A percentile compares a stretch with the other conserved stretches of the same genome.
phyloP scores from a whole-genome alignment of 2,329 filamentous ascomycete species.

The Aspergillus transmontanensis region DNA sequence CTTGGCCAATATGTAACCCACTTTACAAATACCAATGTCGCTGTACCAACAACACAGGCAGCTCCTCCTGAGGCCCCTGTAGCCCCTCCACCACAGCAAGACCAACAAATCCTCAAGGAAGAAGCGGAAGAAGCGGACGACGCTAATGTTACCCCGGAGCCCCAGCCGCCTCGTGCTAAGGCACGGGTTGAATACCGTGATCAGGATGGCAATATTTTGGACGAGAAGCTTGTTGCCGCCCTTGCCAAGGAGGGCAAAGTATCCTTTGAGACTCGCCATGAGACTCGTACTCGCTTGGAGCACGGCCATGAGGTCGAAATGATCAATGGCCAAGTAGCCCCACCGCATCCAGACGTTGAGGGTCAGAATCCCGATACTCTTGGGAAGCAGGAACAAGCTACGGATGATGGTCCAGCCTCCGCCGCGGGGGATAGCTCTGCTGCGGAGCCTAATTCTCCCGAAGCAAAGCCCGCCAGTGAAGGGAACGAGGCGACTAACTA shows the following conservation, averaged over 20 bases:
- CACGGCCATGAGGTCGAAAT: conserved; percentile 73
- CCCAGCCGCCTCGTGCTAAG: conserved; percentile 56
- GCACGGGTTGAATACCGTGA: conserved; percentile 93
- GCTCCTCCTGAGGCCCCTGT: conserved; percentile 16
- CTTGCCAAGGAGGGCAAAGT: conserved; percentile 79
- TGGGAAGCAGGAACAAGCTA: conserved; percentile 40
- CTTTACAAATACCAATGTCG: conserved; percentile 24
- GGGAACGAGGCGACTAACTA: conserved; percentile 48
- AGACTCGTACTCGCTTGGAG: conserved; percentile 83
- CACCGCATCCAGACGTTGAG: conserved; percentile 59
- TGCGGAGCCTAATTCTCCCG: conserved; percentile 37
- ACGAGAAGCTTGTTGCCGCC: conserved; percentile 78
- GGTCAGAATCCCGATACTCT: conserved; percentile 61
- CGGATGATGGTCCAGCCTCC: conserved; percentile 43
- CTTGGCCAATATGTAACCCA: conserved; percentile 43
- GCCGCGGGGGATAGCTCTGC: conserved; percentile 41
- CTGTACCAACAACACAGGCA: conserved; percentile 27
- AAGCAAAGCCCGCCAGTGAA: conserved; percentile 51
- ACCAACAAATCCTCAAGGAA: conserved; percentile 22
- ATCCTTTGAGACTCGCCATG: conserved; percentile 91
- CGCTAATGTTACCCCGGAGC: conserved; percentile 37
- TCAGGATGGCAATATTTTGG: conserved; percentile 85
- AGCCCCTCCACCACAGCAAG: conserved; percentile 24
- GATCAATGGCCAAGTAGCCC: conserved; percentile 46
- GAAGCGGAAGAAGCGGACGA: conserved; percentile 27